Evolutionary conservation across 2,329 filamentous ascomycete species (phyloP).

Genomic region (Cladophialophora bantiana): DNA sequence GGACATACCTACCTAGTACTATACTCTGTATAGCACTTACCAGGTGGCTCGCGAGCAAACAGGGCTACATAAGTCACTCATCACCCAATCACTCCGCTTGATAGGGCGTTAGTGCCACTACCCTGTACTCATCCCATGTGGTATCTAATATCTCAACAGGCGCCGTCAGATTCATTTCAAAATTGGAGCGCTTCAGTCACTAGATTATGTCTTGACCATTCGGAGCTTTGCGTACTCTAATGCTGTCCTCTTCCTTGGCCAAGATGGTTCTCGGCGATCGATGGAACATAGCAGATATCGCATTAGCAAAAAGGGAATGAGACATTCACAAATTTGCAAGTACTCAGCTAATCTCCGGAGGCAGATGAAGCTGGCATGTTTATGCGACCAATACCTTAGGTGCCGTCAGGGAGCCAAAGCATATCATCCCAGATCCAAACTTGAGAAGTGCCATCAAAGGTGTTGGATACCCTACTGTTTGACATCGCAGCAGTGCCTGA

Average conservation of each 20-base stretch:
- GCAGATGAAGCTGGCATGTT: background rate
- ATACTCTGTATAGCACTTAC: too few relatives aligned
- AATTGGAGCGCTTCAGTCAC: background rate
- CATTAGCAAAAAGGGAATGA: background rate
- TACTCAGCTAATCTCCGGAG: background rate
- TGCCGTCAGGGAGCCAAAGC: conserved; percentile 25
- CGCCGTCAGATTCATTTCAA: background rate
- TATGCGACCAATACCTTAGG: conserved; percentile 2
- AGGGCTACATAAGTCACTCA: too few relatives aligned
- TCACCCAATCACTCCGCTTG: too few relatives aligned
- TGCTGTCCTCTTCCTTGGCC: background rate
- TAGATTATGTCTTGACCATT: background rate
- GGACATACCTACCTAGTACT: too few relatives aligned
- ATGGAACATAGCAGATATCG: background rate
- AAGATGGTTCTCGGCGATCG: background rate
- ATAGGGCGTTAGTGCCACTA: too few relatives aligned
- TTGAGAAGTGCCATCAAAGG: conserved; percentile 28
- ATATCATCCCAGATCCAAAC: conserved; percentile 35
- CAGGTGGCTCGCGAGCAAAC: too few relatives aligned
- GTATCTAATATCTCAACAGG: too few relatives aligned
- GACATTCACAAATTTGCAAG: background rate
- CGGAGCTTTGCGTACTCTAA: background rate
- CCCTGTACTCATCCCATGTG: too few relatives aligned
- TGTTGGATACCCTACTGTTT: conserved; percentile 15
- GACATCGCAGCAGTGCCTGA: background rate